Evolutionary conservation across 352 stramenopile genomes (phyloP).

Genomic region (Pythium insidiosum): DNA sequence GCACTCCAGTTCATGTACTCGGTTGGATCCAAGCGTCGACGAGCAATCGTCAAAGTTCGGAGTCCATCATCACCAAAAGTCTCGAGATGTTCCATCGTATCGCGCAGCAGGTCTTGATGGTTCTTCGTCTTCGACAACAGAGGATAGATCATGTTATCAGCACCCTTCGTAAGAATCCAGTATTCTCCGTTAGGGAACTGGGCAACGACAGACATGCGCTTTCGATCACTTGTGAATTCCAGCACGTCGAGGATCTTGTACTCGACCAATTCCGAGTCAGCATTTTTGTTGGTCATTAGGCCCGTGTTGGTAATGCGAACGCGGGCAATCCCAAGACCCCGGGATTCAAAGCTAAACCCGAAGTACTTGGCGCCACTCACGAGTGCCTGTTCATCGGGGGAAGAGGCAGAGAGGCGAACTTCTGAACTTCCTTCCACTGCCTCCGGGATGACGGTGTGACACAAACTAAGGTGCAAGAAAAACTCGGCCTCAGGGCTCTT

Average conservation of each 20-base stretch:
- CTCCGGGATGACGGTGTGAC: slow-evolving; percentile 74
- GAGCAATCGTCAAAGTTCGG: slow-evolving; percentile 77
- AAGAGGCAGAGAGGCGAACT: slow-evolving; percentile 69
- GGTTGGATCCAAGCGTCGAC: slow-evolving; percentile 35
- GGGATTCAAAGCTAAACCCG: slow-evolving; percentile 65
- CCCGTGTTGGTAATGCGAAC: slow-evolving; percentile 44
- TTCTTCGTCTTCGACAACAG: slow-evolving; percentile 55
- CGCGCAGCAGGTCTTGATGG: slow-evolving; percentile 39
- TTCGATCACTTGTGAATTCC: slow-evolving; percentile 92
- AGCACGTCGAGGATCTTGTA: slow-evolving; percentile 91
- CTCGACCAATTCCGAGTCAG: slow-evolving; percentile 34
- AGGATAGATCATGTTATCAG: slow-evolving; percentile 91
- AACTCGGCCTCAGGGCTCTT: slow-evolving; percentile 57
- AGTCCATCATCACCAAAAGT: slow-evolving; percentile 77
- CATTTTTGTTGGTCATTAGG: slow-evolving; percentile 25
- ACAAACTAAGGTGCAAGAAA: slow-evolving; percentile 79
- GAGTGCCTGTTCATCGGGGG: slow-evolving; percentile 83
- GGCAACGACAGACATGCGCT: slow-evolving; percentile 74
- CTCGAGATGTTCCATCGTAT: slow-evolving; percentile 64
- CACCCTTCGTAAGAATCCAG: slow-evolving; percentile 82
- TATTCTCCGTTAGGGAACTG: slow-evolving; percentile 65
- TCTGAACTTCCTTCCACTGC: slow-evolving; percentile 33
- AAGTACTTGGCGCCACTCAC: slow-evolving; percentile 83
- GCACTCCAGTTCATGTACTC: slow-evolving; percentile 61
- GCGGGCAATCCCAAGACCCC: slow-evolving; percentile 48